Conservation (phyloP, 2,329 filamentous ascomycete species). For the Tolypocladium inflatum region DNA sequence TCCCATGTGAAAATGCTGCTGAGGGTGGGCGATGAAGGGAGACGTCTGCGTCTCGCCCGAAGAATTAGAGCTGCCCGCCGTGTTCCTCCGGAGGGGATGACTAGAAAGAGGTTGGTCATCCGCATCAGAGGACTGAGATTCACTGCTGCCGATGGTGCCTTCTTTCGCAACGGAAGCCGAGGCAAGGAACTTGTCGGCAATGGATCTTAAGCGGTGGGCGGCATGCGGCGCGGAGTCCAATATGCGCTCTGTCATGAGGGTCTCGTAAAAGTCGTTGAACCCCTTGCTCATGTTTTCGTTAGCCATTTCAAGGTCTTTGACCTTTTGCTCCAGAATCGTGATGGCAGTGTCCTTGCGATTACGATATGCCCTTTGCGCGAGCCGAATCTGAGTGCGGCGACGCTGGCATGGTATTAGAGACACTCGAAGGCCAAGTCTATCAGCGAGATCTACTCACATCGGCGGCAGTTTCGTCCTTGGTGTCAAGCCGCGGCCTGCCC, state of each 20-base stretch:
- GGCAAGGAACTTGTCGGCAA: conserved; percentile 43
- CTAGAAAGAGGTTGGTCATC: not conserved
- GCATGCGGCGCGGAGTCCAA: conserved; percentile 47
- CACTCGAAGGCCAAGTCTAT: not conserved
- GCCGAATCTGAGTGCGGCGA: conserved; percentile 75
- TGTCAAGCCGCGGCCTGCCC: conserved; percentile 66
- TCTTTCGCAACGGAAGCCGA: conserved; percentile 39
- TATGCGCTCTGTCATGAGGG: conserved; percentile 46
- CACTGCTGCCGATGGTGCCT: conserved; percentile 24
- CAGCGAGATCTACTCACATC: conserved; percentile 53
- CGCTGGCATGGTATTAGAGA: conserved; percentile 37
- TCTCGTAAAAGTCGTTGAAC: conserved; percentile 59
- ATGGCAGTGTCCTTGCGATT: conserved; percentile 79
- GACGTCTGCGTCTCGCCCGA: not conserved
- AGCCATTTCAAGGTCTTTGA: conserved; percentile 56
- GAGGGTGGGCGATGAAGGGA: not conserved
- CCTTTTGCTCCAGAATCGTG: conserved; percentile 58
- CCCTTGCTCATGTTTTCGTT: conserved; percentile 67
- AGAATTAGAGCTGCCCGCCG: not conserved
- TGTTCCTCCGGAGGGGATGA: not conserved
- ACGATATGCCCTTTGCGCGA: conserved; percentile 78
- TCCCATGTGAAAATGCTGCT: not conserved
- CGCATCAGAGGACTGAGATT: conserved; percentile 4
- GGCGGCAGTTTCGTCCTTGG: conserved; percentile 66
- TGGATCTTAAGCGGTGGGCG: conserved; percentile 43